Conservation (phyloP, 2,329 filamentous ascomycete genomes). For the Fusarium citri region DNA sequence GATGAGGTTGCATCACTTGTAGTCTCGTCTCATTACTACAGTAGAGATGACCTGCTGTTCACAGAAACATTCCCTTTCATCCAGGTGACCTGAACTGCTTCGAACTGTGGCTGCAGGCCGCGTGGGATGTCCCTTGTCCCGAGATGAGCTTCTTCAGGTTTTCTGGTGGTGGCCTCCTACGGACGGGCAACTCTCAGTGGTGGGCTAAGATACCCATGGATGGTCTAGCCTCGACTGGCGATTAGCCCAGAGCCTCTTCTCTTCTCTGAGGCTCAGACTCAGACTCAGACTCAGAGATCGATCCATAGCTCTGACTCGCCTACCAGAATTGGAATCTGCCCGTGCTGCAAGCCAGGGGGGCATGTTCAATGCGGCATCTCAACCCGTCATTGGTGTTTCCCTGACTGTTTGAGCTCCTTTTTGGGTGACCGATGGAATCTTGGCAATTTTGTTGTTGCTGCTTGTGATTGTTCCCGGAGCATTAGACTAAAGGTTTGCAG, state of each 20-base stretch:
- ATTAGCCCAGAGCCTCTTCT: background rate
- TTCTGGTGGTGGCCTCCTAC: background rate
- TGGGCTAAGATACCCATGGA: constrained; percentile 23
- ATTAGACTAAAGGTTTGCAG: background rate
- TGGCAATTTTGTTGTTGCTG: background rate
- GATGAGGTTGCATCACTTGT: background rate
- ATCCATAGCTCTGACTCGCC: constrained; percentile 18
- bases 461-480: background rate
- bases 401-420: constrained; percentile 5
- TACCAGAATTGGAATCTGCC: constrained; percentile 18
- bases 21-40: background rate
- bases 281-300: constrained; percentile 2
- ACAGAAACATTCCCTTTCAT: background rate
- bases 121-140: constrained; percentile 25
- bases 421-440: constrained; percentile 22
- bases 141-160: constrained; percentile 23
- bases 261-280: background rate
- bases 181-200: constrained; percentile 13
- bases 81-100: constrained; percentile 8
- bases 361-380: background rate
- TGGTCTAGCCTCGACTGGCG: constrained; percentile 15
- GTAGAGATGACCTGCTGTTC: background rate
- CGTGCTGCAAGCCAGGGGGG: constrained; percentile 1
- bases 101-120: background rate
- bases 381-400: constrained; percentile 4